Percentiles rank a stretch among this genome's conserved stretches.
These are phyloP conservation scores for Phlyctochytrium arcticum DNA, from an alignment of 192 early-diverging fungal genomes.

Conservation along the genomic window DNA sequence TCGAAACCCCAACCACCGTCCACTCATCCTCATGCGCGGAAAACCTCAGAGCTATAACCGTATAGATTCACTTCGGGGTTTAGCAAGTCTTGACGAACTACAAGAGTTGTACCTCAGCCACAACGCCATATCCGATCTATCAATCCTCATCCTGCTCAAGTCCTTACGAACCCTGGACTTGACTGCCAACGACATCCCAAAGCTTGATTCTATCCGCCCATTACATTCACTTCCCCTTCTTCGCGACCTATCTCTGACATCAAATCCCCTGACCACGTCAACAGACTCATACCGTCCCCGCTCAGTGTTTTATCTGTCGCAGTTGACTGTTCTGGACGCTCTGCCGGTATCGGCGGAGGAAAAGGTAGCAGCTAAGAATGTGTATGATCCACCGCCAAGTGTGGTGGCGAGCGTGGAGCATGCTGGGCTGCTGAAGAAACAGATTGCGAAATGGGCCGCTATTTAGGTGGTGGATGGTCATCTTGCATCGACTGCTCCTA, in stretches of 20 bases:
- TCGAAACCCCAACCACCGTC: no score
- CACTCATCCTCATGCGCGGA: neutral
- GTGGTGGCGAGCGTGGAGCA: constrained; percentile 49
- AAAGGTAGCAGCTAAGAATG: constrained; percentile 50
- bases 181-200: constrained; percentile 23
- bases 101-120: constrained; percentile 35
- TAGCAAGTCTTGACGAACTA: constrained; percentile 38
- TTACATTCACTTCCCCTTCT: constrained; percentile 23
- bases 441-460: neutral
- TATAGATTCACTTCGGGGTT: constrained; percentile 32
- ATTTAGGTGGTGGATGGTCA: neutral
- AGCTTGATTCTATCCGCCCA: neutral
- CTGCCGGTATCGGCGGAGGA: constrained; percentile 44
- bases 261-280: constrained; percentile 34
- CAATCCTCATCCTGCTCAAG: neutral
- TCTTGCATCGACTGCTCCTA: no score
- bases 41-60: constrained; percentile 20
- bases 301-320: constrained; percentile 37
- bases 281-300: neutral
- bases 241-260: constrained; percentile 24
- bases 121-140: constrained; percentile 38
- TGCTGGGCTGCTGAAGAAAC: constrained; percentile 24
- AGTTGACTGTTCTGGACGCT: constrained; percentile 39
- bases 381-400: constrained; percentile 39
- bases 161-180: constrained; percentile 31